Evolutionary conservation across 2,329 filamentous ascomycete species (phyloP), one percentile per base, ranked within the genome.

Genomic region (Neofusicoccum laricinum): DNA sequence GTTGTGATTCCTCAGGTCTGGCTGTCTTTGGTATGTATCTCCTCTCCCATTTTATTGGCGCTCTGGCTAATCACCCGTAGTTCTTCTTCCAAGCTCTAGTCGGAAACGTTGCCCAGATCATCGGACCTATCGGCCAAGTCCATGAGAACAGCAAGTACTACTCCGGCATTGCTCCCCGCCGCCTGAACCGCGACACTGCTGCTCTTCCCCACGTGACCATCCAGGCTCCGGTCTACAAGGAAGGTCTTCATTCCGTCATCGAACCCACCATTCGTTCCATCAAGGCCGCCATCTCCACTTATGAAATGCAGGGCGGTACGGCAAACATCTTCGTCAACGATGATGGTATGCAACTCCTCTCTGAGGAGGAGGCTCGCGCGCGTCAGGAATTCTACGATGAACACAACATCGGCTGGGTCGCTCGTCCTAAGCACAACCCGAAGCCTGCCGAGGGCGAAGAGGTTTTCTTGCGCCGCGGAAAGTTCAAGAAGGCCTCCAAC

Each of bases 271-370:
- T 93, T 70, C 87, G 87, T 71, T 93, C 90, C 1, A 84, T 93
- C 77, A 92, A 92, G 78, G 85, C 89, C 70, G 89, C 89, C 67
- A 91, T 92, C 72, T 89, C 88, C 36, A 91, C 88, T 0, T 92
- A 92, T 71, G 90, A 92, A 73, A 81, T 91, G 17, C 89, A 92
- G 71, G 90, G 90, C 67, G 90, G 90, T n/a, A 90, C 88, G 7
- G 89, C 88, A 67, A 91, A 91, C 73, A 88, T 92, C 77, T 90
- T 92, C 71, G 80, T 92, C 76, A 91, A 92, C 72, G 89, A 92
- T 68, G 89, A 92, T 68, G 89, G 89, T 70, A 81, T 92, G 61
- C 89, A 91, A 75, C 80, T 91, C 38, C 79, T 92, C 55, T 77
- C 80, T 7, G 74, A 77, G n/a, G 79, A 81, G 38, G 75, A 82